phyloP scores from a whole-genome alignment of 306 rosid species.

The Fagus sylvatica region DNA sequence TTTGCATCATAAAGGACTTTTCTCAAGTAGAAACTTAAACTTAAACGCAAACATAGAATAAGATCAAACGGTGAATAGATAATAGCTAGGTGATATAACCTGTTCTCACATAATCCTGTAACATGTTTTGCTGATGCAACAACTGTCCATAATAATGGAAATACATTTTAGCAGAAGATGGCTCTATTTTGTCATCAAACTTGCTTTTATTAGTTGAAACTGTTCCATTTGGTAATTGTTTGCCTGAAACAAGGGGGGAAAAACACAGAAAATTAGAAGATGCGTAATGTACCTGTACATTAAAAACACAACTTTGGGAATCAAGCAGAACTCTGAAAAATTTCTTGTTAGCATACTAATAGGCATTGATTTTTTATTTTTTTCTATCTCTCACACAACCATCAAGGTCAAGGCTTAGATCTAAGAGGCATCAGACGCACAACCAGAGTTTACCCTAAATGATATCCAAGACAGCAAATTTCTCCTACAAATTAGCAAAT shows the following conservation, averaged over 20 bases:
- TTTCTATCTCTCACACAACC: background rate
- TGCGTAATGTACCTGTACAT: background rate
- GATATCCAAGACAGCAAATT: background rate
- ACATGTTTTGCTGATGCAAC: conserved; percentile 94
- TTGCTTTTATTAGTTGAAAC: conserved; percentile 59
- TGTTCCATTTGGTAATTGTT: conserved; percentile 58
- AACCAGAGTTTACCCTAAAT: background rate
- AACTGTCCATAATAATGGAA: conserved; percentile 96
- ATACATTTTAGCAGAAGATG: conserved; percentile 95
- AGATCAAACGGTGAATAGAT: conserved; percentile 8
- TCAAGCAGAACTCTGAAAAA: background rate
- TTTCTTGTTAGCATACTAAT: background rate
- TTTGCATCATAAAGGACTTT: background rate
- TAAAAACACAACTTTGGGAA: background rate
- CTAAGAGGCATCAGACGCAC: background rate
- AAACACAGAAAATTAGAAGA: background rate
- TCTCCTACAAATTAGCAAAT: background rate
- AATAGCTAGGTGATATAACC: conserved; percentile 46
- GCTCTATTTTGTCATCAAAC: conserved; percentile 88
- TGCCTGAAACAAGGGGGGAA: conserved; percentile 38
- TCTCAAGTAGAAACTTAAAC: conserved; percentile 3
- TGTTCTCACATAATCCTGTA: conserved; percentile 96
- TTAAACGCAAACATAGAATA: background rate
- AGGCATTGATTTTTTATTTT: background rate
- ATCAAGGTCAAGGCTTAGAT: background rate